These are phyloP conservation scores for Allium cepa DNA, from an alignment of 106 monocot genomes.

Conservation along the genomic window DNA sequence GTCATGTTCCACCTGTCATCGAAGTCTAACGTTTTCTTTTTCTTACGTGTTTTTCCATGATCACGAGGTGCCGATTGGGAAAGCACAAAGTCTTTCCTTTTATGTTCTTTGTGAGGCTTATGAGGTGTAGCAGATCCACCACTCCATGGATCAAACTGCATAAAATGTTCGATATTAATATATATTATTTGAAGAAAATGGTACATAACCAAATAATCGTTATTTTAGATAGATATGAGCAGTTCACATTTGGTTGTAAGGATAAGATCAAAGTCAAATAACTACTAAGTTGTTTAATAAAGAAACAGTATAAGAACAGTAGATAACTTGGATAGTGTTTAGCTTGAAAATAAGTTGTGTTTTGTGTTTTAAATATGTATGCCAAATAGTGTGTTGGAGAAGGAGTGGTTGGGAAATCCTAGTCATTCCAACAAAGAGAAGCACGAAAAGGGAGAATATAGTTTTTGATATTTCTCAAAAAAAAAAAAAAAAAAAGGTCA, in stretches of 20 bases:
- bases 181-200: background rate
- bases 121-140: slow-evolving; percentile 17
- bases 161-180: background rate
- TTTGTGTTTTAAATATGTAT: too few relatives aligned
- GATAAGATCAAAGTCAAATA: background rate
- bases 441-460: too few relatives aligned
- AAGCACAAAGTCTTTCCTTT: slow-evolving; percentile 13
- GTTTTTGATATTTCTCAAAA: too few relatives aligned
- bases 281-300: background rate
- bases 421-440: too few relatives aligned
- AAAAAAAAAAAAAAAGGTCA: too few relatives aligned
- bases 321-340: background rate
- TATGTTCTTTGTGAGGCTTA: slow-evolving; percentile 10
- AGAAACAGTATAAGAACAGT: background rate
- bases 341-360: background rate
- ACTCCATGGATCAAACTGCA: slow-evolving; percentile 16
- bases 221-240: background rate
- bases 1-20: slow-evolving; percentile 15
- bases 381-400: too few relatives aligned
- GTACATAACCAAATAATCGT: background rate
- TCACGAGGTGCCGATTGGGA: slow-evolving; percentile 41
- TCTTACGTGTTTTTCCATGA: slow-evolving; percentile 12
- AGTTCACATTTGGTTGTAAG: background rate
- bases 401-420: too few relatives aligned
- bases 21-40: background rate